Conservation (phyloP, 305 asterid species). For the Plantago rigida region DNA sequence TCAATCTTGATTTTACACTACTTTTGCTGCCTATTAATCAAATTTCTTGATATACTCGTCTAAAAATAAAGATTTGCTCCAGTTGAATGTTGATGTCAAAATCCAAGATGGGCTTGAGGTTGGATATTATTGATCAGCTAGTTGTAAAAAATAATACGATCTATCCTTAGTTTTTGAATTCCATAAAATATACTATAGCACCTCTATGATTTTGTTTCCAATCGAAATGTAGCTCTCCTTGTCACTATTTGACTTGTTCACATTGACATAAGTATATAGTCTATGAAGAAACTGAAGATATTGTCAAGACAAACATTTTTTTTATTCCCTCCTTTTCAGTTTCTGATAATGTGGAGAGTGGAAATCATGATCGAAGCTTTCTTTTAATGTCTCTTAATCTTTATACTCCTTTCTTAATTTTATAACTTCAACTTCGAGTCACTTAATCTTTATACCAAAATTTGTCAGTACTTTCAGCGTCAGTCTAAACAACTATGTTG, state of each 20-base stretch:
- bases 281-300: not conserved
- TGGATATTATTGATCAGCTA: conserved; percentile 5
- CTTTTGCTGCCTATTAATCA: not conserved
- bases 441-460: conserved; percentile 4
- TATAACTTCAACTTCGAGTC: conserved; percentile 6
- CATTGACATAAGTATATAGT: not conserved
- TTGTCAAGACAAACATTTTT: not conserved
- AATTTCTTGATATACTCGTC: too few relatives aligned
- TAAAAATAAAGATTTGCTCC: too few relatives aligned
- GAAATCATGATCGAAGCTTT: not conserved
- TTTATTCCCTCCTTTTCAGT: not conserved
- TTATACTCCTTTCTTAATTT: too few relatives aligned
- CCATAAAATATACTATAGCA: not conserved
- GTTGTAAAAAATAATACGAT: conserved; percentile 18
- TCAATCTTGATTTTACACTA: not conserved
- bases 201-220: not conserved
- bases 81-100: conserved; percentile 13
- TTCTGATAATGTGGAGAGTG: not conserved
- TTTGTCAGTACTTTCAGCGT: conserved; percentile 7
- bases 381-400: not conserved
- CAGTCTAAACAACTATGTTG: conserved; percentile 16
- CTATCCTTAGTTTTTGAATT: conserved; percentile 2
- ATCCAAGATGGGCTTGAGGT: conserved; percentile 6
- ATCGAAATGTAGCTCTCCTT: conserved; percentile 1
- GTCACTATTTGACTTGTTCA: not conserved